Conservation (phyloP, 1,284 basidiomycete genomes). For the Apiotrichum akiyoshidainum region DNA sequence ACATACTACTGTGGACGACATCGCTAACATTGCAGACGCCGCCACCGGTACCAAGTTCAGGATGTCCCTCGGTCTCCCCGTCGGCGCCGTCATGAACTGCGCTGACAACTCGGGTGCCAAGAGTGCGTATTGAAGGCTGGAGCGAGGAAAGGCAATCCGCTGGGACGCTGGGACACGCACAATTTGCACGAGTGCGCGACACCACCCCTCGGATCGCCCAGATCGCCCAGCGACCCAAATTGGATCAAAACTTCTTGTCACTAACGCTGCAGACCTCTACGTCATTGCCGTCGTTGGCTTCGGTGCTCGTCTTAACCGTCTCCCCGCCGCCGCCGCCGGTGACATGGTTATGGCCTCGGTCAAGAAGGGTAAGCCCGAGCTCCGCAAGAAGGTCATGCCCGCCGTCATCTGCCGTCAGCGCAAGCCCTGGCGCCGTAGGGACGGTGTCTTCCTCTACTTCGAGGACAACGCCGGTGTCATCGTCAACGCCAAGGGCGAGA, state of each 20-base stretch:
- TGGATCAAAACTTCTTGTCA: too few species aligned
- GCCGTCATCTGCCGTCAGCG: conserved; percentile 96
- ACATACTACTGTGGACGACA: neutral
- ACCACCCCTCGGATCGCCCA: too few species aligned
- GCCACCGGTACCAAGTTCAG: conserved; percentile 91
- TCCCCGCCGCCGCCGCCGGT: conserved; percentile 96
- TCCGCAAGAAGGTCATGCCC: conserved; percentile 99
- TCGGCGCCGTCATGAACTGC: conserved; percentile 98
- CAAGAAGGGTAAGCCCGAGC: conserved; percentile 99
- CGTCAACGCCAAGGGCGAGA: conserved; percentile 99
- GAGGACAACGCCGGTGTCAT: conserved; percentile 95
- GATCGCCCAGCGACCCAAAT: too few species aligned
- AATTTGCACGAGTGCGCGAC: too few species aligned
- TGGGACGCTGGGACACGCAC: neutral
- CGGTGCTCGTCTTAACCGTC: conserved; percentile 94
- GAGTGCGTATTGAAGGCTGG: conserved; percentile 52
- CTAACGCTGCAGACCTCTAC: conserved; percentile 44
- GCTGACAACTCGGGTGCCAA: conserved; percentile 99
- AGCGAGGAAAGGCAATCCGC: neutral
- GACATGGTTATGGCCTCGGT: conserved; percentile 99
- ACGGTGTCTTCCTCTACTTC: conserved; percentile 99
- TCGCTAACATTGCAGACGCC: conserved; percentile 39
- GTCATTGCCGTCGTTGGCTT: conserved; percentile 62
- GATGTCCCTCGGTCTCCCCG: conserved; percentile 89
- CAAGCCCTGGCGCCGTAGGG: conserved; percentile 96